These are phyloP conservation scores for Garcia nutans DNA, from an alignment of 345 rosid species.

Conservation along the genomic window DNA sequence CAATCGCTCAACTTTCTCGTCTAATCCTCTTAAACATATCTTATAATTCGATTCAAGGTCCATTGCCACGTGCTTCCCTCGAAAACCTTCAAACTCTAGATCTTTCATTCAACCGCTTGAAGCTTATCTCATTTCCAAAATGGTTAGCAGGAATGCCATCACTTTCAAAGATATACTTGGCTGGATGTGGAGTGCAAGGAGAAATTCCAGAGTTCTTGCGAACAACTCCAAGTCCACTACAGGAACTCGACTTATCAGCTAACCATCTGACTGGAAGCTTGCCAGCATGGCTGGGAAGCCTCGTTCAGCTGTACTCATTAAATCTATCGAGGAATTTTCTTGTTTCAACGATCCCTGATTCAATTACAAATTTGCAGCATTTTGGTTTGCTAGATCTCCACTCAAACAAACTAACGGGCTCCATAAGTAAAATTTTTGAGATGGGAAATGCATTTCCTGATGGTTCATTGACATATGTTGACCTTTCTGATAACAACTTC, in stretches of 20 bases:
- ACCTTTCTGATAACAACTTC: slow-evolving; percentile 51
- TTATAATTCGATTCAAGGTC: slow-evolving; percentile 42
- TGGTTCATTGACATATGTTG: slow-evolving; percentile 42
- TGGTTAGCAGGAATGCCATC: slow-evolving; percentile 46
- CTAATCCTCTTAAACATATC: slow-evolving; percentile 41
- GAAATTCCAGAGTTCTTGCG: slow-evolving; percentile 40
- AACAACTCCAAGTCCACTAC: slow-evolving; percentile 44
- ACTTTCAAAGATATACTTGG: slow-evolving; percentile 40
- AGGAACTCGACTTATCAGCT: slow-evolving; percentile 51
- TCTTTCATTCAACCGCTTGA: slow-evolving; percentile 49
- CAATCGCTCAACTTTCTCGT: slow-evolving; percentile 38
- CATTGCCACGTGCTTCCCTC: slow-evolving; percentile 42
- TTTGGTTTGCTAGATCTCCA: slow-evolving; percentile 49
- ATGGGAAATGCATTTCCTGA: slow-evolving; percentile 37
- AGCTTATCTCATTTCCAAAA: slow-evolving; percentile 40
- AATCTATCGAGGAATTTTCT: slow-evolving; percentile 51
- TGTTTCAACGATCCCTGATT: slow-evolving; percentile 31
- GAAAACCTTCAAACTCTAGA: slow-evolving; percentile 49
- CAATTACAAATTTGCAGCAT: slow-evolving; percentile 15
- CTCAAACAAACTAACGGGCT: slow-evolving; percentile 50
- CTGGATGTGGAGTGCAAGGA: slow-evolving; percentile 51
- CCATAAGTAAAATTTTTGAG: slow-evolving; percentile 35
- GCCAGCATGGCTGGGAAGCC: slow-evolving; percentile 53
- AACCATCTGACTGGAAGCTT: slow-evolving; percentile 39
- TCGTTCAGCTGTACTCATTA: slow-evolving; percentile 41